These are phyloP conservation scores for Wickerhamomyces silvicola DNA, from an alignment of 805 yeast species.

Conservation along the genomic window DNA sequence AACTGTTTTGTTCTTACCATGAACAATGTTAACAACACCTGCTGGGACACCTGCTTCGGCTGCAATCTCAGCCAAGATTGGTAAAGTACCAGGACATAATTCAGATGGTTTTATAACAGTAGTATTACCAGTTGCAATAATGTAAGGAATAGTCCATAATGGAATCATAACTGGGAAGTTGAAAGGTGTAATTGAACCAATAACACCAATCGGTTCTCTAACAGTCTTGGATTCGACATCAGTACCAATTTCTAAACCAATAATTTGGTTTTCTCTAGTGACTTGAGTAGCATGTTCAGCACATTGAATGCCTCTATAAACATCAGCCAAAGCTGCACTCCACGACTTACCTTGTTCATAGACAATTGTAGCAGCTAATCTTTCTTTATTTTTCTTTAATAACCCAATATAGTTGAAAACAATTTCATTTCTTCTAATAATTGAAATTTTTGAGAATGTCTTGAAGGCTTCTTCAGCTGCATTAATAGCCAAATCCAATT, in stretches of 20 bases:
- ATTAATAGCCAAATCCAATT: slow-evolving; percentile 57
- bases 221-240: slow-evolving; percentile 72
- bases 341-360: slow-evolving; percentile 74
- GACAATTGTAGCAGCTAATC: slow-evolving; percentile 57
- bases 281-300: slow-evolving; percentile 71
- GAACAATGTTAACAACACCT: slow-evolving; percentile 66
- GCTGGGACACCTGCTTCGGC: slow-evolving; percentile 71
- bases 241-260: slow-evolving; percentile 55
- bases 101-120: slow-evolving; percentile 66
- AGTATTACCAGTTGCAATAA: slow-evolving; percentile 69
- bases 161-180: slow-evolving; percentile 83
- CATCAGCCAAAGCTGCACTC: slow-evolving; percentile 70
- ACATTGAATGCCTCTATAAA: slow-evolving; percentile 71
- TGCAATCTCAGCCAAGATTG: slow-evolving; percentile 65
- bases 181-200: slow-evolving; percentile 74
- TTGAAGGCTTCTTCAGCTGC: slow-evolving; percentile 60
- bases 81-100: slow-evolving; percentile 76
- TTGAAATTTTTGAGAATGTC: slow-evolving; percentile 42
- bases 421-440: slow-evolving; percentile 52
- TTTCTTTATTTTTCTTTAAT: slow-evolving; percentile 58
- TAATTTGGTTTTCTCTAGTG: slow-evolving; percentile 58
- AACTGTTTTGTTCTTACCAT: slow-evolving; percentile 69
- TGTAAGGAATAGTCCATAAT: slow-evolving; percentile 49
- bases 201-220: slow-evolving; percentile 69
- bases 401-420: slow-evolving; percentile 64